These are phyloP conservation scores for Eurotiales sp. DNA, from an alignment of 2,329 filamentous ascomycete genomes.

Conservation along the genomic window DNA sequence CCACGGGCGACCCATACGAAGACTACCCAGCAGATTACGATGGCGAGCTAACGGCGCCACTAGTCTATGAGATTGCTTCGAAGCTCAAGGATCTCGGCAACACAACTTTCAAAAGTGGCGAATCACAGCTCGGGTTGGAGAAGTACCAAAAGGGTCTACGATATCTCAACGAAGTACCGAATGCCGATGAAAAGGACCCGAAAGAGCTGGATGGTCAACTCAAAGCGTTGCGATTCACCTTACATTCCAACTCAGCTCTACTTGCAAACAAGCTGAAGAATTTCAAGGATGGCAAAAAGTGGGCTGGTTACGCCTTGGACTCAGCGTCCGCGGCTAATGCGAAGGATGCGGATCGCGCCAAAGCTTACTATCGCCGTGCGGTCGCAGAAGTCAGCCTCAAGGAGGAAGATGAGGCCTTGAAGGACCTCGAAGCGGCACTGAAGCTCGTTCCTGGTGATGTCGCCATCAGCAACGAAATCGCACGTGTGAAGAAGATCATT, in stretches of 20 bases:
- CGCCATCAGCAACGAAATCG: slow-evolving; percentile 70
- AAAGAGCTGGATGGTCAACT: slow-evolving; percentile 64
- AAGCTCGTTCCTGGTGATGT: slow-evolving; percentile 71
- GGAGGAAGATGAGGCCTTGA: slow-evolving; percentile 77
- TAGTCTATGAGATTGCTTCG: slow-evolving; percentile 70
- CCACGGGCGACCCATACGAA: slow-evolving; percentile 86
- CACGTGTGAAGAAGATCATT: slow-evolving; percentile 71
- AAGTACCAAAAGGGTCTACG: slow-evolving; percentile 95
- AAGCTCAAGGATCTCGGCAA: slow-evolving; percentile 92
- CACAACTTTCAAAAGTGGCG: slow-evolving; percentile 78
- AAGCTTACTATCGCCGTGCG: slow-evolving; percentile 81
- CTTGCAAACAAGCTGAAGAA: slow-evolving; percentile 75
- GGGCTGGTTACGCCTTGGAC: slow-evolving; percentile 69
- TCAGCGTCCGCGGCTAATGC: slow-evolving; percentile 56
- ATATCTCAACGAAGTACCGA: slow-evolving; percentile 82
- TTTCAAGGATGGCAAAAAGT: slow-evolving; percentile 66
- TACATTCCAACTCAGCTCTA: slow-evolving; percentile 86
- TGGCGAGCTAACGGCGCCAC: slow-evolving; percentile 60
- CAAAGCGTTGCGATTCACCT: slow-evolving; percentile 70
- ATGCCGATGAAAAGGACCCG: slow-evolving; percentile 64
- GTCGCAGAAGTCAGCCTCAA: slow-evolving; percentile 71
- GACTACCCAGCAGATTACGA: slow-evolving; percentile 86
- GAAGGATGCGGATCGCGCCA: slow-evolving; percentile 74
- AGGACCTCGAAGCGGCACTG: slow-evolving; percentile 71
- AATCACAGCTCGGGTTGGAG: slow-evolving; percentile 67